phyloP scores from a whole-genome alignment of 805 yeast species.

The Maudiozyma saulgeensis region DNA sequence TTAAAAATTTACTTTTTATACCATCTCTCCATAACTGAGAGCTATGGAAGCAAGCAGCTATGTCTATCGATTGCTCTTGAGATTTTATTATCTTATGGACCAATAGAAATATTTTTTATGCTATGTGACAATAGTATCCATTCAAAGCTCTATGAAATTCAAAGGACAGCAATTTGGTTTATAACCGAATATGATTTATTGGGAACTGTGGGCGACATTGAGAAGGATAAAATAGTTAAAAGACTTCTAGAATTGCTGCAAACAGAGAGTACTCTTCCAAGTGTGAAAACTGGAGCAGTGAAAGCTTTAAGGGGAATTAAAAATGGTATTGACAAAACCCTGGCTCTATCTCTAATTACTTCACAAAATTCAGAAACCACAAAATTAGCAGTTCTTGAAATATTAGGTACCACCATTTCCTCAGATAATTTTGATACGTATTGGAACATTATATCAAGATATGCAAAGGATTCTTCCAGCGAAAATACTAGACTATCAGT shows the following conservation, averaged over 20 bases:
- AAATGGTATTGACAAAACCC: constrained; percentile 14
- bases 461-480: constrained; percentile 15
- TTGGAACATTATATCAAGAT: constrained; percentile 4
- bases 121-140: constrained; percentile 30
- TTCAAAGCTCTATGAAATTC: constrained; percentile 39
- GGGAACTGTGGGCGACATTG: neutral
- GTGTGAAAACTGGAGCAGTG: constrained; percentile 37
- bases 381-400: constrained; percentile 40
- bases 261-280: constrained; percentile 31
- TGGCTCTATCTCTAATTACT: constrained; percentile 19
- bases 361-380: constrained; percentile 36
- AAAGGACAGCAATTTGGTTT: constrained; percentile 32
- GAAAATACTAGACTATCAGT: constrained; percentile 19
- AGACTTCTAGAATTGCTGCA: constrained; percentile 20
- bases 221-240: neutral
- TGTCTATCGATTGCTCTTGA: constrained; percentile 30
- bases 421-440: constrained; percentile 5
- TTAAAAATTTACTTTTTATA: constrained; percentile 32
- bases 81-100: constrained; percentile 23
- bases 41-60: constrained; percentile 45
- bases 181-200: neutral
- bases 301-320: constrained; percentile 23
- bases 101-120: constrained; percentile 16
- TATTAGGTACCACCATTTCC: constrained; percentile 39
- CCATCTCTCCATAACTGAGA: constrained; percentile 18